Percentiles rank a stretch among this genome's conserved stretches.
Conservation (phyloP, 192 early-diverging fungal genomes). For the Umbelopsis sp. region DNA sequence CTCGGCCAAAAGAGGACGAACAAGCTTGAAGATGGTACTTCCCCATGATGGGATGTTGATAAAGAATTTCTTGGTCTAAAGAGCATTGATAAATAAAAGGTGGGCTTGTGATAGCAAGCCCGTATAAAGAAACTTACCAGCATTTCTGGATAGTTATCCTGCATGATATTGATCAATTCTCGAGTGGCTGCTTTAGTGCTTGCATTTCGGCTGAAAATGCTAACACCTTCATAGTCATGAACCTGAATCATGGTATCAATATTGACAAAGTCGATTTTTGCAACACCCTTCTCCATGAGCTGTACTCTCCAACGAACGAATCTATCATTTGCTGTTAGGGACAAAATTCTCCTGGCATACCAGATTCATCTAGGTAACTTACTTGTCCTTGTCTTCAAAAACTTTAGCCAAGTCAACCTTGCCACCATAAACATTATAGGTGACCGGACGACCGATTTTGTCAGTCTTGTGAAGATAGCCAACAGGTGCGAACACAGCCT, state of each 20-base stretch:
- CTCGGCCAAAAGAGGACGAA: slow-evolving; percentile 57
- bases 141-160: slow-evolving; percentile 68
- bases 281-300: slow-evolving; percentile 61
- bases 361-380: background rate
- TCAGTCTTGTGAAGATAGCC: slow-evolving; percentile 56
- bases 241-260: slow-evolving; percentile 62
- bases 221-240: slow-evolving; percentile 62
- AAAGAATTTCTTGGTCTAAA: slow-evolving; percentile 55
- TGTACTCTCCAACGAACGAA: slow-evolving; percentile 68
- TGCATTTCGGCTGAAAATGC: slow-evolving; percentile 48
- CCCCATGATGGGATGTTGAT: slow-evolving; percentile 66
- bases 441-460: slow-evolving; percentile 54
- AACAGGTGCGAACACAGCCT: slow-evolving; percentile 45
- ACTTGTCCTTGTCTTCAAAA: slow-evolving; percentile 53
- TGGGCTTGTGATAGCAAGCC: background rate
- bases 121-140: slow-evolving; percentile 36
- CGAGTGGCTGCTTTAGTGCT: slow-evolving; percentile 55
- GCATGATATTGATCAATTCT: slow-evolving; percentile 54
- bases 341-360: background rate
- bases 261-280: slow-evolving; percentile 57
- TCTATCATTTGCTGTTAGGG: slow-evolving; percentile 28
- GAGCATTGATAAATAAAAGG: background rate
- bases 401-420: slow-evolving; percentile 53
- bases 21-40: slow-evolving; percentile 59
- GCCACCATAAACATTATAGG: slow-evolving; percentile 63